Conservation (phyloP, 2,329 filamentous ascomycete genomes). For the Ophiostoma tasmaniense region DNA sequence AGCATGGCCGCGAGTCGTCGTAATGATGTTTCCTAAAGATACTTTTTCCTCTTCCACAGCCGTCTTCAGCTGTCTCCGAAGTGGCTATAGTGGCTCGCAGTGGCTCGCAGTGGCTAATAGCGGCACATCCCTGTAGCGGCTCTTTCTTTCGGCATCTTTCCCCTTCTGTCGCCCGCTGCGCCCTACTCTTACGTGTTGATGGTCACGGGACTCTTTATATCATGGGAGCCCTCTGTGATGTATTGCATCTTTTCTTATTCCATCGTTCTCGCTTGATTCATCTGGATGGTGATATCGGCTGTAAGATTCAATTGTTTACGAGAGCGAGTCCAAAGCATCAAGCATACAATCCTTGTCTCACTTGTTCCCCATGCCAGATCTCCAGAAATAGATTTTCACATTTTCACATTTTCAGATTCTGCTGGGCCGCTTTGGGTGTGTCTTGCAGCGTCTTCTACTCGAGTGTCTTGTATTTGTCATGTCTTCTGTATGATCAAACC, state of each 20-base stretch:
- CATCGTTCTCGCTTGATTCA: neutral
- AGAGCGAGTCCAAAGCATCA: neutral
- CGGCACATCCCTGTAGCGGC: neutral
- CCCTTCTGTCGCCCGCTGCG: neutral
- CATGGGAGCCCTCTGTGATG: neutral
- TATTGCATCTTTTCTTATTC: no score
- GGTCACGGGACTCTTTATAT: neutral
- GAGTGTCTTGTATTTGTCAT: neutral
- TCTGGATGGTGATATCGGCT: no score
- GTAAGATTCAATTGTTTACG: neutral
- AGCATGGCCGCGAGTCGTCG: neutral
- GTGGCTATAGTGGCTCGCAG: neutral
- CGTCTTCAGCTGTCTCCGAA: neutral
- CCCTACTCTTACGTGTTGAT: neutral
- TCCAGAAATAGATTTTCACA: neutral
- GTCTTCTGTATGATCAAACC: neutral
- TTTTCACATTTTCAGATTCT: no score
- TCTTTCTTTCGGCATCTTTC: conserved; percentile 1
- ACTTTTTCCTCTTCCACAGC: conserved; percentile 3
- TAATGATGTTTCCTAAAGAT: neutral
- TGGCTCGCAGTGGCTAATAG: no score
- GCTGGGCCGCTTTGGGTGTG: neutral
- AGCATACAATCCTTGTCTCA: neutral
- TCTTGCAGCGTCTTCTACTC: no score
- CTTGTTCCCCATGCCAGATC: neutral